phyloP scores from a whole-genome alignment of 2,329 filamentous ascomycete genomes.

The Polychaeton citri region DNA sequence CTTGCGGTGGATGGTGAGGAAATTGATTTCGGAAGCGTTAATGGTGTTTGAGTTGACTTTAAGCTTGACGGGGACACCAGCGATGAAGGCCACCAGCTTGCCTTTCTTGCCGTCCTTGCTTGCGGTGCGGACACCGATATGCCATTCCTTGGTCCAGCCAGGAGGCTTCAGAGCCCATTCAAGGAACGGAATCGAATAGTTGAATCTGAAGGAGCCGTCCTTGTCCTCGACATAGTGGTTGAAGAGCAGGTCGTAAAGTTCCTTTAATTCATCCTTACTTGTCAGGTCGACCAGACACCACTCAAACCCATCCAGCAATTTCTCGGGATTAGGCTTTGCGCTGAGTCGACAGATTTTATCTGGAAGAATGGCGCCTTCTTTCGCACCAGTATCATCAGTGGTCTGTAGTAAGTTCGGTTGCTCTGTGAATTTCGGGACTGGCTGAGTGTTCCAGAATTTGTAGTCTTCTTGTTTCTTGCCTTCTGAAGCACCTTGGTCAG shows the following conservation, averaged over 20 bases:
- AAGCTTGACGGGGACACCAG: slow-evolving; percentile 74
- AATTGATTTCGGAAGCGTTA: slow-evolving; percentile 86
- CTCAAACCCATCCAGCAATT: slow-evolving; percentile 73
- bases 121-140: slow-evolving; percentile 74
- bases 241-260: slow-evolving; percentile 82
- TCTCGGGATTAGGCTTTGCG: slow-evolving; percentile 44
- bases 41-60: slow-evolving; percentile 65
- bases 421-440: slow-evolving; percentile 67
- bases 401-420: slow-evolving; percentile 21
- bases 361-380: slow-evolving; percentile 72
- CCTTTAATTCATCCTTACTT: slow-evolving; percentile 62
- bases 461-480: slow-evolving; percentile 39
- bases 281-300: slow-evolving; percentile 86
- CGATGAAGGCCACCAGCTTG: slow-evolving; percentile 91
- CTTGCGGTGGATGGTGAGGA: slow-evolving; percentile 97
- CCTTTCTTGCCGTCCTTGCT: slow-evolving; percentile 47
- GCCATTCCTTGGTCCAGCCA: slow-evolving; percentile 88
- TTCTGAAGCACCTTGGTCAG: slow-evolving; percentile 12
- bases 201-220: slow-evolving; percentile 94
- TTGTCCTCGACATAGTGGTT: slow-evolving; percentile 96
- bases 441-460: slow-evolving; percentile 98
- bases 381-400: slow-evolving; percentile 24
- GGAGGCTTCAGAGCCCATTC: slow-evolving; percentile 93
- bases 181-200: slow-evolving; percentile 79
- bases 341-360: slow-evolving; percentile 57